Conservation (phyloP, 148 eudicot genomes). For the Diospyros lotus region DNA sequence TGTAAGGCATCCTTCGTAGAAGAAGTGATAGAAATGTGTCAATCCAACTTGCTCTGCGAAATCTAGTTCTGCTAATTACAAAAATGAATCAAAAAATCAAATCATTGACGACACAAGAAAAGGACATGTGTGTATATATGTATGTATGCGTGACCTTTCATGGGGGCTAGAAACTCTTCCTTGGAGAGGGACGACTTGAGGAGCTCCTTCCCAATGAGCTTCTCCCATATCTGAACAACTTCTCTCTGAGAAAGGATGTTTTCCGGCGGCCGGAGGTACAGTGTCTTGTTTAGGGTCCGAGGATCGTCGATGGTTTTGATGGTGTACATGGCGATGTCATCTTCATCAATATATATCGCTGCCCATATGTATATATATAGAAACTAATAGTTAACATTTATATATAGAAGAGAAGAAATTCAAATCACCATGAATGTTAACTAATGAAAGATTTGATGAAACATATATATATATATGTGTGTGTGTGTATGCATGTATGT, state of each 20-base stretch:
- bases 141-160: conserved; percentile 34
- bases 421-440: not conserved
- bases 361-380: not conserved
- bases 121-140: too few species aligned
- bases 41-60: conserved; percentile 40
- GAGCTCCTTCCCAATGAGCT: conserved; percentile 34
- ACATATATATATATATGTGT: not conserved
- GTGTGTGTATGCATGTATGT: not conserved
- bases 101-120: too few species aligned
- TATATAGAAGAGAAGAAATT: not conserved
- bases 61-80: conserved; percentile 29
- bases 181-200: conserved; percentile 27
- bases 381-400: not conserved
- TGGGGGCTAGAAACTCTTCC: conserved; percentile 34
- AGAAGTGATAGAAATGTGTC: conserved; percentile 55
- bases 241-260: conserved; percentile 46
- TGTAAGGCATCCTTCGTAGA: conserved; percentile 50
- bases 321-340: conserved; percentile 37
- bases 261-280: conserved; percentile 48
- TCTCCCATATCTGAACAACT: conserved; percentile 52
- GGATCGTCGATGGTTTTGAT: conserved; percentile 43
- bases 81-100: not conserved
- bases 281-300: conserved; percentile 51
- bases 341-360: conserved; percentile 38
- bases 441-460: not conserved